These are phyloP conservation scores for Dalechampia spathulata DNA, from an alignment of 441 rosid genomes.

Conservation along the genomic window DNA sequence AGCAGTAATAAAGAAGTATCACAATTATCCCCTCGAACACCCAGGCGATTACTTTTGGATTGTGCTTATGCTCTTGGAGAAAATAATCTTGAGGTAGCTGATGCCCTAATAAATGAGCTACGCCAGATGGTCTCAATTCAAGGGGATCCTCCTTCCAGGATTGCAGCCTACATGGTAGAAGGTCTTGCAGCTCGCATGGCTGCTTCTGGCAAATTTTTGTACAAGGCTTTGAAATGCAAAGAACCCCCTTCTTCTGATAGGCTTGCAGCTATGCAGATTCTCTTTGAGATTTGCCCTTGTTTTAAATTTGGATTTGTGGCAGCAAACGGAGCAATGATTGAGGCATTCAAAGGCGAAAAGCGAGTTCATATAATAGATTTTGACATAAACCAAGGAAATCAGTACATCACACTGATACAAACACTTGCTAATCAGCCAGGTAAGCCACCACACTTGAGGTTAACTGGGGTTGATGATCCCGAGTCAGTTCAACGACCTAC, in stretches of 20 bases:
- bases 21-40: slow-evolving; percentile 38
- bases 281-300: slow-evolving; percentile 97
- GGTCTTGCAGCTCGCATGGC: slow-evolving; percentile 97
- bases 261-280: slow-evolving; percentile 98
- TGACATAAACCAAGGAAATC: slow-evolving; percentile 94
- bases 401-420: slow-evolving; percentile 81
- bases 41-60: slow-evolving; percentile 64
- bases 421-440: slow-evolving; percentile 45
- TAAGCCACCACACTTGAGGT: slow-evolving; percentile 52
- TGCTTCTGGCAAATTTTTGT: slow-evolving; percentile 75
- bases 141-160: slow-evolving; percentile 91
- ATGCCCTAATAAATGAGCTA: slow-evolving; percentile 57
- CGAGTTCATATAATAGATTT: slow-evolving; percentile 86
- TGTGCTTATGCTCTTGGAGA: slow-evolving; percentile 70
- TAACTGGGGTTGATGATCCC: slow-evolving; percentile 95
- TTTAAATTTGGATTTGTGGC: slow-evolving; percentile 91
- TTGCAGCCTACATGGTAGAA: slow-evolving; percentile 98
- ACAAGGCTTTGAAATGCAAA: slow-evolving; percentile 89
- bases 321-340: slow-evolving; percentile 79
- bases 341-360: slow-evolving; percentile 73
- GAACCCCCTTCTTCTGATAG: slow-evolving; percentile 94
- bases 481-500: slow-evolving; percentile 84
- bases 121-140: slow-evolving; percentile 80
- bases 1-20: slow-evolving; percentile 54
- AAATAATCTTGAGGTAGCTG: slow-evolving; percentile 58